Evolutionary conservation across 495 filamentous ascomycete species (phyloP).

Genomic region (Penicillium coprophilum): DNA sequence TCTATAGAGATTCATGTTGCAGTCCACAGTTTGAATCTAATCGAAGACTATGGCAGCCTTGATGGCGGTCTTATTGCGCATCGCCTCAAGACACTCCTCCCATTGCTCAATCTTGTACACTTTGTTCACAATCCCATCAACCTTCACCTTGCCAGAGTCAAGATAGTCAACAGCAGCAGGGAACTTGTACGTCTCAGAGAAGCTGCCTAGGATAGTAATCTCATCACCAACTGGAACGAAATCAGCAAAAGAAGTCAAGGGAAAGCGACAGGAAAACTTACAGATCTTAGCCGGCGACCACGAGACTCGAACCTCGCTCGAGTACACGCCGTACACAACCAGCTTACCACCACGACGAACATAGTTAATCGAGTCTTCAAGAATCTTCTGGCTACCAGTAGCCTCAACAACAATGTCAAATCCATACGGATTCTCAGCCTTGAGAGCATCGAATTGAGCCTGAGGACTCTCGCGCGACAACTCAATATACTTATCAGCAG

Average conservation of each 20-base stretch:
- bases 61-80: slow-evolving; percentile 65
- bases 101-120: slow-evolving; percentile 49
- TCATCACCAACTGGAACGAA: slow-evolving; percentile 47
- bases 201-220: slow-evolving; percentile 68
- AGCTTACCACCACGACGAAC: slow-evolving; percentile 67
- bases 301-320: slow-evolving; percentile 56
- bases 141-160: slow-evolving; percentile 64
- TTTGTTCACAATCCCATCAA: slow-evolving; percentile 54
- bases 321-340: slow-evolving; percentile 68
- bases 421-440: slow-evolving; percentile 65
- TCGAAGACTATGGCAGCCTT: slow-evolving; percentile 72
- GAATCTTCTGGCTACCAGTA: slow-evolving; percentile 63
- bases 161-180: slow-evolving; percentile 69
- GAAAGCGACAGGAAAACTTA: slow-evolving; percentile 23
- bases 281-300: slow-evolving; percentile 69
- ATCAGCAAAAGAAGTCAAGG: background rate
- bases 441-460: slow-evolving; percentile 59
- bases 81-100: slow-evolving; percentile 44
- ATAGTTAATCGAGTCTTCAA: slow-evolving; percentile 70
- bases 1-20: background rate
- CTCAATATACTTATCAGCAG: slow-evolving; percentile 63
- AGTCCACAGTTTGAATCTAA: slow-evolving; percentile 28
- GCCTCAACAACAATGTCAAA: slow-evolving; percentile 69
- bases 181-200: slow-evolving; percentile 73
- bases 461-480: slow-evolving; percentile 56